Evolutionary conservation across 1,139 yeast genomes (phyloP), one percentile per base, ranked within the genome.

Genomic region (Taphrina communis): DNA sequence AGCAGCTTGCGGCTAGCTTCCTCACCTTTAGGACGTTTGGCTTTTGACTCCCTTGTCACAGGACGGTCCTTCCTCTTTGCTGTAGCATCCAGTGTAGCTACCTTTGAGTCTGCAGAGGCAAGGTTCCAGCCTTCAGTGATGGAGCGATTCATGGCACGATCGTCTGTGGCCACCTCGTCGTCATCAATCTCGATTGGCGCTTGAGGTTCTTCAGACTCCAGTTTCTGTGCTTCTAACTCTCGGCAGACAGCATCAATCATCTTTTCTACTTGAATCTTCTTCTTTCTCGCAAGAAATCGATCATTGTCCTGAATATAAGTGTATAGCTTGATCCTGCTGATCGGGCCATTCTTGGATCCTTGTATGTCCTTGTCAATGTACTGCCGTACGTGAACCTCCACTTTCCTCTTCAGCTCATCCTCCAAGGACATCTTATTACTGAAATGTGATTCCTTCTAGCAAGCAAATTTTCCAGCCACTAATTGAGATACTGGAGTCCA

Each of bases 1-100:
- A 11, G 2, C 7, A 53, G 36, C 19, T 35, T 7, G n/a, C 11
- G 6, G 25, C 12, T 12, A 38, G 25, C n/a, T 36, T 31, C 72
- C 79, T 66, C 81, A 74, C 82, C 82, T 73, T 83, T 84, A 65
- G 81, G 81, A 72, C 84, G 80, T 71, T 82, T 82, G 0, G 78
- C 71, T 6, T 78, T 71, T 44, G 76, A 66, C 31, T 55, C 60
- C 19, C 53, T 52, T 75, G 75, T 81, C 76, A 73, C 80, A 76
- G 58, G 78, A 69, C 70, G 74, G 71, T 79, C 78, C 70, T 79
- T 76, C 55, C 75, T 74, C 65, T 72, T 72, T 60, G 65, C 12
- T 9, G 55, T 38, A 17, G 56, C 8, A 11, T 17, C 65, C 19
- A 25, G 12, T 9, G 14, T 21, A 70, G 25, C 71, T 71, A 11